Conservation (phyloP, 306 rosid genomes). For the Cercis canadensis region DNA sequence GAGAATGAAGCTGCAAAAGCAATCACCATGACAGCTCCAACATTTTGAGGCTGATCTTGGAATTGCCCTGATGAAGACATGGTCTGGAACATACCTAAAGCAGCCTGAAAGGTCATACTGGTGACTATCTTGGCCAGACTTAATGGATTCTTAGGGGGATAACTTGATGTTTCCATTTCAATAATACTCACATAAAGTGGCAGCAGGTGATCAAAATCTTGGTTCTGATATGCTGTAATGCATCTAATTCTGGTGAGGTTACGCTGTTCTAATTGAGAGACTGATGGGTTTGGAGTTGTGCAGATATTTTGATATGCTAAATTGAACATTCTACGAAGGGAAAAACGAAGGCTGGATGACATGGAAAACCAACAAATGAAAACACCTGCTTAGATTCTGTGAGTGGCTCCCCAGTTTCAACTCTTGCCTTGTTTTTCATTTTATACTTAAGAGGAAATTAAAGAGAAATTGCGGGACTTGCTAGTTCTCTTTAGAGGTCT, state of each 20-base stretch:
- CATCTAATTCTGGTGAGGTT: slow-evolving; percentile 1
- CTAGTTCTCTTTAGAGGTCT: too few species aligned
- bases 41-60: too few species aligned
- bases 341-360: neutral
- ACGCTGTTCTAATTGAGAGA: neutral
- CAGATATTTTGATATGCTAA: neutral
- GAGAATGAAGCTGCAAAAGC: slow-evolving; percentile 36
- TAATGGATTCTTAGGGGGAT: neutral
- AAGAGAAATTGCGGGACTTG: too few species aligned
- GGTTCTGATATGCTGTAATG: neutral
- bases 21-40: slow-evolving; percentile 26
- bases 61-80: too few species aligned
- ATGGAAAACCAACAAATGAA: slow-evolving; percentile 4
- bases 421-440: neutral
- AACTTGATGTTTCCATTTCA: neutral
- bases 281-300: neutral
- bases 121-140: slow-evolving; percentile 7
- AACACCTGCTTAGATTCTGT: neutral
- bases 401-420: neutral
- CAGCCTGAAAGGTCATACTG: slow-evolving; percentile 14
- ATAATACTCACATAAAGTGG: neutral
- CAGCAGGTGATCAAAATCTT: neutral
- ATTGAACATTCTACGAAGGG: neutral
- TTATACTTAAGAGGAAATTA: slow-evolving; percentile 5
- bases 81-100: neutral